Evolutionary conservation across 495 filamentous ascomycete species (phyloP), one percentile per base, ranked within the genome.

Genomic region (Penicillium alfredii): DNA sequence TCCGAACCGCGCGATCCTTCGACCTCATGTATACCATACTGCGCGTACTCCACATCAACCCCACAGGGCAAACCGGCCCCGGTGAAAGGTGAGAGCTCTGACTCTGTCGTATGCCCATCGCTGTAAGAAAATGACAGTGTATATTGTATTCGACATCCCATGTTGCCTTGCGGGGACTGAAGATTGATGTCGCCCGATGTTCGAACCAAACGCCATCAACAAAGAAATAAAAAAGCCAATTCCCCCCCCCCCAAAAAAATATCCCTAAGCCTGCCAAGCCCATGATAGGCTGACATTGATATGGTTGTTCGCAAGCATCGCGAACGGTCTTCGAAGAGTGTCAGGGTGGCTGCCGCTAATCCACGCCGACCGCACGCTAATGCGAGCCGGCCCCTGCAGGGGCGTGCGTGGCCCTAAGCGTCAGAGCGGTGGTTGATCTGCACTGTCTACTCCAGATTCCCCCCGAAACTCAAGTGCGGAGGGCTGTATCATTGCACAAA

Each of bases 351-450:
- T 38, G 27, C 33, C 35, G 32, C 43, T 41, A 41, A 38, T 22
- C 22, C 33, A 19, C 21, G 29, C 26, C 38, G 15, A 27, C 32
- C 33, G 33, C 39, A n/a, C 22, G 23, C 19, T 33, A 32, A 40
- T 14, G 34, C 34, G 11, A 22, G 32, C 32, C 33, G 13, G 36
- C 35, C n/a, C 27, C 26, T 31, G 31, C 41, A 38, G 35, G 40
- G 38, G 26, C 36, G 51, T 55, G 51, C 51, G 48, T 55, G 51
- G 44, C 38, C 35, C 29, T 55, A 55, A 38, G 47, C 44, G 32
- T 38, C 23, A 35, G 24, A 35, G 34, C 6, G 25, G 36, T 47
- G 35, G 33, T 26, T 40, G 30, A 24, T 40, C 16, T 25, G 23
- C 23, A 8, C 17, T 38, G 9, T 36, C 29, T 18, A 31, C 30